Conservation (phyloP, 1,284 basidiomycete species). For the Meripilus lineatus region DNA sequence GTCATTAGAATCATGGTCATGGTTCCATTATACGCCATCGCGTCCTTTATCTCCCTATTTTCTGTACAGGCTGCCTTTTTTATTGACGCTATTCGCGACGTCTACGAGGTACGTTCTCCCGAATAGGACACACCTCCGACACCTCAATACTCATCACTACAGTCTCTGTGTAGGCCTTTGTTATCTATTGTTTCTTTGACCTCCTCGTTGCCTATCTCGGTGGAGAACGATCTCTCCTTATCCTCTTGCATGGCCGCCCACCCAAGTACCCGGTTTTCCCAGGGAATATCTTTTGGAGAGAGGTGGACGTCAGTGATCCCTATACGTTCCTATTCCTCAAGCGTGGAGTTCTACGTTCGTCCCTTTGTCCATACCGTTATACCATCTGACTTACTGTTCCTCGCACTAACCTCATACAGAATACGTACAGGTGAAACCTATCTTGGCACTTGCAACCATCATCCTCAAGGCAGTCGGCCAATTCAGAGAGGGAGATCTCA, state of each 20-base stretch:
- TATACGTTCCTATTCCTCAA: slow-evolving; percentile 94
- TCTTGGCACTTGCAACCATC: slow-evolving; percentile 82
- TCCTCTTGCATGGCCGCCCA: slow-evolving; percentile 84
- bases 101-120: slow-evolving; percentile 80
- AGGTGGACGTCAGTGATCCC: slow-evolving; percentile 89
- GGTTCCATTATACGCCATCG: slow-evolving; percentile 91
- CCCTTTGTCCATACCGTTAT: background rate
- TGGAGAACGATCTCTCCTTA: slow-evolving; percentile 89
- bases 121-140: too few relatives aligned
- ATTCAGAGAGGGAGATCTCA: slow-evolving; percentile 88
- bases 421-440: slow-evolving; percentile 95
- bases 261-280: slow-evolving; percentile 89
- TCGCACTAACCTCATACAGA: slow-evolving; percentile 45
- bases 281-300: slow-evolving; percentile 67
- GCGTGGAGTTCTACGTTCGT: slow-evolving; percentile 88
- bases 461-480: slow-evolving; percentile 84
- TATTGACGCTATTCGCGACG: slow-evolving; percentile 91
- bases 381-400: slow-evolving; percentile 8
- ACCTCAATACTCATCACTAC: background rate
- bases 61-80: slow-evolving; percentile 95
- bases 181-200: slow-evolving; percentile 92
- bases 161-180: slow-evolving; percentile 68
- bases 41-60: slow-evolving; percentile 91
- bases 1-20: slow-evolving; percentile 96
- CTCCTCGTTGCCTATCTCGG: slow-evolving; percentile 85